phyloP scores from a whole-genome alignment of 163 green algal species.

The Volvox carteri region DNA sequence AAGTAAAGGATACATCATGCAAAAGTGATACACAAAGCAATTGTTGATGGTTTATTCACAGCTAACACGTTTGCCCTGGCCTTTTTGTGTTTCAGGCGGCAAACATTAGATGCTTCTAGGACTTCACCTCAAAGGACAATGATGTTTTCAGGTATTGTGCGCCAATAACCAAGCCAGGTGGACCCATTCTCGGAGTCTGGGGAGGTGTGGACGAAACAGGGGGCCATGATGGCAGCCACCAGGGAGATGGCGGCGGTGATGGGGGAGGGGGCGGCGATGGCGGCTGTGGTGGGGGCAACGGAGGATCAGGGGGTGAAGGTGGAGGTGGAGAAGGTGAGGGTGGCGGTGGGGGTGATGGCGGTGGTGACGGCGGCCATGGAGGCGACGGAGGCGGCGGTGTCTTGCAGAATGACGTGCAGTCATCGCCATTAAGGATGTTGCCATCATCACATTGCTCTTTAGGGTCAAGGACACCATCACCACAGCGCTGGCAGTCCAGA shows the following conservation, averaged over 20 bases:
- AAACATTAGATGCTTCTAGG: no score
- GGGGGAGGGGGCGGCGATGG: neutral
- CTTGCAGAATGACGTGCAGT: slow-evolving; percentile 24
- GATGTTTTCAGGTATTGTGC: slow-evolving; percentile 2
- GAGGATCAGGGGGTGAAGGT: neutral
- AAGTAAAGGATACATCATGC: no score
- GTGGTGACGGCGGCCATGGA: neutral
- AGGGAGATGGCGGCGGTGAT: neutral
- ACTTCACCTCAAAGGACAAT: neutral
- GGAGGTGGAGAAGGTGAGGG: neutral
- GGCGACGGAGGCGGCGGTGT: neutral
- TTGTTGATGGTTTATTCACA: no score
- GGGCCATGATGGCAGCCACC: neutral
- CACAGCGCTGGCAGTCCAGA: slow-evolving; percentile 42
- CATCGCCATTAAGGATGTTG: slow-evolving; percentile 39
- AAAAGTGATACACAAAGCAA: no score
- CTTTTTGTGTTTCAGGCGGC: no score
- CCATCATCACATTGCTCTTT: slow-evolving; percentile 42
- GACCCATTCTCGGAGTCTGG: no score
- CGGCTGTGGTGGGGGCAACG: neutral
- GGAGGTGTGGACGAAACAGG: neutral
- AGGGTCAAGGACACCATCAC: slow-evolving; percentile 33
- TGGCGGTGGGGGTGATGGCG: neutral
- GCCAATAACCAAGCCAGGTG: neutral
- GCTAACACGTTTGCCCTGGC: no score